Evolutionary conservation across 192 early-diverging fungal genomes (phyloP), one percentile per base, ranked within the genome.

Genomic region (Coemansia sp.): DNA sequence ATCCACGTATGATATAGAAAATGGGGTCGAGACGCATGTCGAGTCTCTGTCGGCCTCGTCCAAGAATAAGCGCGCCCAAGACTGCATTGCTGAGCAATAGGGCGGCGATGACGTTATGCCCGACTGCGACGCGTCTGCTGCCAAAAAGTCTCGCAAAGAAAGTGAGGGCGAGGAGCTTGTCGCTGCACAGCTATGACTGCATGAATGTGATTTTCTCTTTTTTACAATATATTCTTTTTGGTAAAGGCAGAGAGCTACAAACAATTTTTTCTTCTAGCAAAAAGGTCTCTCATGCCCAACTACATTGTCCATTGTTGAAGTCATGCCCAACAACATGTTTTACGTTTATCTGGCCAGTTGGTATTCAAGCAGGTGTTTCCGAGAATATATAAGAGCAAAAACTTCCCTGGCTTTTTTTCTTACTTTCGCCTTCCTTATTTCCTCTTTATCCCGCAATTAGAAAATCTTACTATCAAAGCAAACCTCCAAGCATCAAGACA

Each of bases 11-110:
- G 49, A 11, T 6, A 19, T n/a, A 1, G 22, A 8, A 13, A 32
- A 53, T 8, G 51, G 34, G 2, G 19, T 14, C n/a, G 51, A 39
- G 23, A 53, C 51, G 23, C 51, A 15, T 8, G 51, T 53, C 26
- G 35, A 53, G 21, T 53, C 51, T 21, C 22, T 23, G 17, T 26
- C 10, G 35, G 33, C 51, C 9, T 53, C 51, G 4, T 36, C 51
- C 3, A 38, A 34, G 15, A 32, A 53, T 25, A 53, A 53, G 36
- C 51, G 51, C 13, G 1, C 45, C 7, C 45, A 47, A 9, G 51
- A 35, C 49, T 34, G 32, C 32, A 19, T 34, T 2, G 21, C 32
- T 29, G 43, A 47, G 1, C 4, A 6, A 3, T n/a, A n/a, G n/a
- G n/a, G n/a, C n/a, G 43, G 8, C 25, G 43, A 47, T 5, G 31